Evolutionary conservation across 352 stramenopile species (phyloP), one percentile per base, ranked within the genome.

Genomic region (Thraustotheca clavata): DNA sequence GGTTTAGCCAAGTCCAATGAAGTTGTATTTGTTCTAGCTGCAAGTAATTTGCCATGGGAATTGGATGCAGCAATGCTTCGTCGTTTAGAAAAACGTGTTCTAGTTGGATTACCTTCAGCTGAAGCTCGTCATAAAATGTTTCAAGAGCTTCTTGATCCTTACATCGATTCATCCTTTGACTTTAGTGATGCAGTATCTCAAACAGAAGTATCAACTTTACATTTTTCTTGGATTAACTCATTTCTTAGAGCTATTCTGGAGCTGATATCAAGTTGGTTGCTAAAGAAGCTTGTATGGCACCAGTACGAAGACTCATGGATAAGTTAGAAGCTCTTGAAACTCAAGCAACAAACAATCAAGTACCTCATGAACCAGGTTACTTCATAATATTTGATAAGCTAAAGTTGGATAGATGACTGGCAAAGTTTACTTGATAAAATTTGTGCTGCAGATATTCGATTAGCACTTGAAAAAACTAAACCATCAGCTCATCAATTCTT

Each of bases 271-370:
- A 92, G 47, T 72, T 94, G 26, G 83, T 94, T 3, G 76, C 85
- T 5, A 94, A 94, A 69, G 85, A 94, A 67, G 76, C 83, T 31
- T 90, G 79, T 50, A 94, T 94, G 85, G 80, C 78, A 20, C 85
- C 85, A 0, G 83, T 94, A 11, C 69, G 85, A 2, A 68, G 85
- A 0, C 72, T 94, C 14, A 88, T 94, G 74, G 63, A 67, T 7
- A 75, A 79, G 29, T 60, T 94, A 0, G 85, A 94, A 47, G 36
- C 71, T 1, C 60, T 75, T 0, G 77, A 87, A 20, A 27, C 67
- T 5, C 60, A 69, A 9, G 40, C 38, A 1, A 46, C 7, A 2
- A 55, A 22, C 57, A 65, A 65, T 26, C 57, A 65, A 65, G 20
- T 54, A 27, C 20, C n/a, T 4, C 47, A 43, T 43, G 57, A 65